These are phyloP conservation scores for Coffea eugenioides DNA, from an alignment of 257 asterid species.

Conservation along the genomic window DNA sequence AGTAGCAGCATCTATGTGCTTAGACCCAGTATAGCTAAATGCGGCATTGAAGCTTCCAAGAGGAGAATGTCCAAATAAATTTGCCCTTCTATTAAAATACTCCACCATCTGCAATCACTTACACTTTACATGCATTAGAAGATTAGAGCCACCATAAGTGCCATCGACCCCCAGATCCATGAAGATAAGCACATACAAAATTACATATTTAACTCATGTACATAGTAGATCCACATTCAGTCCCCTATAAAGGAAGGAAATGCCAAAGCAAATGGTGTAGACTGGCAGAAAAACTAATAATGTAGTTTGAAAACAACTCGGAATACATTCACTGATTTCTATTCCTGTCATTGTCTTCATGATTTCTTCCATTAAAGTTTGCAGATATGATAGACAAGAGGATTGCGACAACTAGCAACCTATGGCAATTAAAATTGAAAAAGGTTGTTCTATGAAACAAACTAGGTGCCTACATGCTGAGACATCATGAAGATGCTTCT, in stretches of 20 bases:
- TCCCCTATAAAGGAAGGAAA: neutral
- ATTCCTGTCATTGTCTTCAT: neutral
- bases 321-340: neutral
- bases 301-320: neutral
- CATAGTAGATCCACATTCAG: neutral
- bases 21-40: slow-evolving; percentile 72
- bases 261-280: neutral
- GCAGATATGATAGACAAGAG: neutral
- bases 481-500: neutral
- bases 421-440: neutral
- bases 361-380: neutral
- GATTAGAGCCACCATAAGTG: slow-evolving; percentile 4
- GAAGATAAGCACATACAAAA: neutral
- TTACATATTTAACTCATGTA: neutral
- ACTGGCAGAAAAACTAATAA: neutral
- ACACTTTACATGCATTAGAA: slow-evolving; percentile 5
- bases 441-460: too few relatives aligned
- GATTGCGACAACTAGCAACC: neutral
- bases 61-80: slow-evolving; percentile 58
- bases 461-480: neutral
- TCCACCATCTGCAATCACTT: slow-evolving; percentile 72
- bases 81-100: slow-evolving; percentile 72
- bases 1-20: slow-evolving; percentile 58
- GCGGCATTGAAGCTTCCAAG: slow-evolving; percentile 78
- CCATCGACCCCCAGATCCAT: neutral